Evolutionary conservation across 805 yeast genomes (phyloP).

Genomic region (Naumovozyma dairenensis): DNA sequence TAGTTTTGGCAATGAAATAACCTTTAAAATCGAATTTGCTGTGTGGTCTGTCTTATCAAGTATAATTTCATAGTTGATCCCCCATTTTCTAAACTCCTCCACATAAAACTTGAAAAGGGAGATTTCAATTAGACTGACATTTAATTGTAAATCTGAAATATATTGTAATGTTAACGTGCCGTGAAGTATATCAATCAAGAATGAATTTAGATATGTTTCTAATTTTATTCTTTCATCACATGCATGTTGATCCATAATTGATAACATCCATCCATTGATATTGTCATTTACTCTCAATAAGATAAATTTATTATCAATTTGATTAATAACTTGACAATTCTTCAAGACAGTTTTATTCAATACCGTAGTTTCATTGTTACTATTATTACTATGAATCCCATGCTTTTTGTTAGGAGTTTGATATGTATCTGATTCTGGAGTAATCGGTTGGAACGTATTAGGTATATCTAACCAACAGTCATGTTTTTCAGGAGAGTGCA

Average conservation of each 20-base stretch:
- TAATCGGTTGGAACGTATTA: not conserved
- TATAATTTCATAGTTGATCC: slow-evolving; percentile 21
- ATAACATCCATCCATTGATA: slow-evolving; percentile 1
- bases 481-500: too few relatives aligned
- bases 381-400: too few relatives aligned
- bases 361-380: too few relatives aligned
- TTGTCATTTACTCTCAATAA: slow-evolving; percentile 29
- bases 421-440: too few relatives aligned
- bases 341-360: slow-evolving; percentile 16
- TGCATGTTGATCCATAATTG: slow-evolving; percentile 72
- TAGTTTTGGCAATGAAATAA: slow-evolving; percentile 40
- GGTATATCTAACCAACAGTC: slow-evolving; percentile 7
- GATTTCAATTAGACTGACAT: slow-evolving; percentile 25
- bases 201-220: slow-evolving; percentile 39
- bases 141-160: slow-evolving; percentile 8
- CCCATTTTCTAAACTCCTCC: slow-evolving; percentile 35
- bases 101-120: slow-evolving; percentile 25
- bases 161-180: slow-evolving; percentile 8
- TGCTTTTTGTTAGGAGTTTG: too few relatives aligned
- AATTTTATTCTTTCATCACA: slow-evolving; percentile 65
- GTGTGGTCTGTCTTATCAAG: not conserved
- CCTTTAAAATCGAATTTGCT: slow-evolving; percentile 6
- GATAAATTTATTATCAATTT: slow-evolving; percentile 57
- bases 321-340: slow-evolving; percentile 37
- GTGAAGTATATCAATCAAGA: slow-evolving; percentile 25